phyloP scores from a whole-genome alignment of 179 eudicot species.

The Actinidia chinensis region DNA sequence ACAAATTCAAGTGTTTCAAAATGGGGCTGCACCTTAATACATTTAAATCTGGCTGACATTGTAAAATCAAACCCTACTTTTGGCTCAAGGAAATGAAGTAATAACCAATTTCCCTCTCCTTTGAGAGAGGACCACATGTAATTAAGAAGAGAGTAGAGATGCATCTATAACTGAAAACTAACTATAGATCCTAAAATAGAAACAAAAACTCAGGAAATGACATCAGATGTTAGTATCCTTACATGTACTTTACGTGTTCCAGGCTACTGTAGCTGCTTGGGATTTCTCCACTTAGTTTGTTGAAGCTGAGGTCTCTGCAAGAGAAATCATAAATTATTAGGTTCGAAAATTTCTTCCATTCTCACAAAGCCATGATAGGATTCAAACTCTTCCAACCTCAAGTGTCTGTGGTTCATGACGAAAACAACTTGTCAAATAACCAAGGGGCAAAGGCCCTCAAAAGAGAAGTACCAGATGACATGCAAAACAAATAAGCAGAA shows the following conservation, averaged over 20 bases:
- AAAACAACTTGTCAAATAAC: neutral
- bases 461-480: neutral
- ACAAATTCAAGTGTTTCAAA: neutral
- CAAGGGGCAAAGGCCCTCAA: neutral
- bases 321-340: conserved; percentile 12
- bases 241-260: conserved; percentile 25
- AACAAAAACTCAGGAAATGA: neutral
- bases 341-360: neutral
- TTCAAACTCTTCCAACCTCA: neutral
- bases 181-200: too few relatives aligned
- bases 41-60: neutral
- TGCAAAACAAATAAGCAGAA: neutral
- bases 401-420: neutral
- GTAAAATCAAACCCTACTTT: neutral
- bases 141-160: too few relatives aligned
- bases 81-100: too few relatives aligned
- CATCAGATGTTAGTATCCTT: conserved; percentile 14
- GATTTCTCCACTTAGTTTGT: conserved; percentile 37
- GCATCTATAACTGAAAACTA: too few relatives aligned
- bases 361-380: neutral
- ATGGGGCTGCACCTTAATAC: neutral
- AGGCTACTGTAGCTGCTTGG: conserved; percentile 24
- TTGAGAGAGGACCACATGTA: too few relatives aligned
- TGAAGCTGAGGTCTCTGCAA: conserved; percentile 47
- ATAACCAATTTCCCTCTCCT: neutral